Percentiles rank a stretch among this genome's conserved stretches.
phyloP scores from a whole-genome alignment of 2,329 filamentous ascomycete species.

The Talaromyces sp. region DNA sequence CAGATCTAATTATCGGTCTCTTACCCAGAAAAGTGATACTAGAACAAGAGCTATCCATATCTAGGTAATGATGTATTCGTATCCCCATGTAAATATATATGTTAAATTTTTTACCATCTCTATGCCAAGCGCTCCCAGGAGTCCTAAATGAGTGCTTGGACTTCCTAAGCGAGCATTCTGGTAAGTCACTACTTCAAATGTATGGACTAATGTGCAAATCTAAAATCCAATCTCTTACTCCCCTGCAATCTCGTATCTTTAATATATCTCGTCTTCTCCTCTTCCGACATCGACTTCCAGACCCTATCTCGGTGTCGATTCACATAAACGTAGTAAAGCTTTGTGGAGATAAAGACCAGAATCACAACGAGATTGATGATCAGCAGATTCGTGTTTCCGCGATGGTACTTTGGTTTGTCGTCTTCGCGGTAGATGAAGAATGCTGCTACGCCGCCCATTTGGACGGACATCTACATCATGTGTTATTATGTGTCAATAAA shows the following conservation, averaged over 20 bases:
- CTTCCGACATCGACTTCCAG: conserved; percentile 10
- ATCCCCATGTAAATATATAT: too few relatives aligned
- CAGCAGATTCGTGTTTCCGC: conserved; percentile 57
- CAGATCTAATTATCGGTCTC: too few relatives aligned
- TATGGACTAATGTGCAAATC: conserved; percentile 15
- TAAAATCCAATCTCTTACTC: conserved; percentile 18
- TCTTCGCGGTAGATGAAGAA: conserved; percentile 51
- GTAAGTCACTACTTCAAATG: too few relatives aligned
- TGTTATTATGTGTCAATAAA: background rate
- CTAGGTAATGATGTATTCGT: too few relatives aligned
- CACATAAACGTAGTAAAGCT: conserved; percentile 33
- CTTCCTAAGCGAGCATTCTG: too few relatives aligned
- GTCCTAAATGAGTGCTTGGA: too few relatives aligned
- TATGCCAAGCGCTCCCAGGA: too few relatives aligned
- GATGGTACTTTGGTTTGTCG: conserved; percentile 57
- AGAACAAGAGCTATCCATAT: too few relatives aligned
- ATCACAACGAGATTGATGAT: conserved; percentile 51
- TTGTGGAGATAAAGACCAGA: conserved; percentile 48
- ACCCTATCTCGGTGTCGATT: conserved; percentile 9
- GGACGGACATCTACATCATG: conserved; percentile 12
- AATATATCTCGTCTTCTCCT: conserved; percentile 9
- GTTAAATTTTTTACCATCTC: too few relatives aligned
- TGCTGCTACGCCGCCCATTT: conserved; percentile 5
- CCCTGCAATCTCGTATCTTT: conserved; percentile 14
- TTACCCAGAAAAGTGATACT: too few relatives aligned